Evolutionary conservation across 2,329 filamentous ascomycete genomes (phyloP), one percentile per base, ranked within the genome.

Genomic region (Sarocladiaceae sp.): DNA sequence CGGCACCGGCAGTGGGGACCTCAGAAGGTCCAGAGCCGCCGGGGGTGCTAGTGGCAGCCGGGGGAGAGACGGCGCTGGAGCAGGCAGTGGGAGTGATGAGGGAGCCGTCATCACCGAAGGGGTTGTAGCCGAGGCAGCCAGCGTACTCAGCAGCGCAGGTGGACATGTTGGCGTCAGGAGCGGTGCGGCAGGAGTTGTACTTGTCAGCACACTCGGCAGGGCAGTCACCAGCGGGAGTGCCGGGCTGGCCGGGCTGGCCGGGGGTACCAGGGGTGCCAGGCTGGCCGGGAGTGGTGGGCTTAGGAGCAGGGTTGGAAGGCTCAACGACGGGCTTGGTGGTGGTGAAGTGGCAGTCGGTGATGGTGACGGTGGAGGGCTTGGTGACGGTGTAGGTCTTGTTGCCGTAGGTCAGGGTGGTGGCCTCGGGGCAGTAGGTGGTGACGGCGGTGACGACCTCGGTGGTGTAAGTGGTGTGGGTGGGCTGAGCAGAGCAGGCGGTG

Each of bases 301-400:
- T 15, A 54, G 23, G 45, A 46, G 18, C 46, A 39, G 34, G 34
- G 12, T 26, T 10, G 26, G 34, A 13, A n/a, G 34, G 19, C 34
- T 39, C 20, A n/a, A n/a, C 13, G 23, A 27, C 11, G 23, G 37
- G 37, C 37, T 41, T 41, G 37, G 37, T 16, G 37, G 29, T 19
- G 37, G 37, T 41, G 37, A 21, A 41, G 19, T 72, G 71, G 61
- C 73, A 77, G 58, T 76, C 64, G 29, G 66, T 69, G 45, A 82
- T 70, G 54, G 73, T 78, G 51, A 80, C 61, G 45, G 72, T 73
- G 53, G 74, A 62, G 48, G 77, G 69, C 58, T 69, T 65, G 43
- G 70, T 73, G 53, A 79, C 68, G 39, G 72, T 70, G 67, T 75
- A 80, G 40, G 65, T 65, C 58, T 71, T 67, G 56, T 62, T 61